Base-by-base conservation (phyloP, 1,284 basidiomycete species). In the Tylopilus sp. region DNA sequence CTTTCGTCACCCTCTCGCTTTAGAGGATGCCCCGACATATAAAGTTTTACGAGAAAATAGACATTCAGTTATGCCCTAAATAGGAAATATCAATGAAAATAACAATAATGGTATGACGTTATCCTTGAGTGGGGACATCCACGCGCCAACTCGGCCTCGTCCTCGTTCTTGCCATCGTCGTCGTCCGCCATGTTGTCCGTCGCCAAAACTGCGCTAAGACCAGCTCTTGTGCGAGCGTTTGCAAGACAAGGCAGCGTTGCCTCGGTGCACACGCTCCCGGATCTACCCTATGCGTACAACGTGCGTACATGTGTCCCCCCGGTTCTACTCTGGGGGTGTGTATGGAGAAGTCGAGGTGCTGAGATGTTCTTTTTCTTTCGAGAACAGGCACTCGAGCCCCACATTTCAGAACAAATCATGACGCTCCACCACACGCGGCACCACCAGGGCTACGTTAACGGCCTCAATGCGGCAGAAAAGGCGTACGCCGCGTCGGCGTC, bases 391-490 rank as follows among this genome's bases (percentile, higher is more conserved):
- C 79, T 88, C 51, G 84, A 89, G 67, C 86, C 86, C 12, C 76
- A 80, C 65, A 88, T 91, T 64, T 86, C 82, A 4, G 71, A 78
- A 59, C 82, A 92, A 70, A 95, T 93, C 61, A 94, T 94, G 92
- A 84, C 78, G 52, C 79, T 98, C 54, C 96, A 99, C 72, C 95
- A 99, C 77, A 82, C 83, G 60, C 96, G 94, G 78, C 96, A 99
- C 69, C 96, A 98, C 71, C 89, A 92, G 71, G 81, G 88, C 19
- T 97, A 96, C 69, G 92, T 97, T 53, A 92, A 85, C 61, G 90
- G 90, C 8, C 77, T 96, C 55, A 96, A 97, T 70, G 82, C 92
- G 21, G 92, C 94, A 33, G 95, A 97, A 71, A 85, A 91, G 65
- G 75, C 85, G 23, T 92, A 92, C 65, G 75, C 78, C 40, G 83